phyloP scores from a whole-genome alignment of 2,329 filamentous ascomycete species.

The Aspergillus sp. region DNA sequence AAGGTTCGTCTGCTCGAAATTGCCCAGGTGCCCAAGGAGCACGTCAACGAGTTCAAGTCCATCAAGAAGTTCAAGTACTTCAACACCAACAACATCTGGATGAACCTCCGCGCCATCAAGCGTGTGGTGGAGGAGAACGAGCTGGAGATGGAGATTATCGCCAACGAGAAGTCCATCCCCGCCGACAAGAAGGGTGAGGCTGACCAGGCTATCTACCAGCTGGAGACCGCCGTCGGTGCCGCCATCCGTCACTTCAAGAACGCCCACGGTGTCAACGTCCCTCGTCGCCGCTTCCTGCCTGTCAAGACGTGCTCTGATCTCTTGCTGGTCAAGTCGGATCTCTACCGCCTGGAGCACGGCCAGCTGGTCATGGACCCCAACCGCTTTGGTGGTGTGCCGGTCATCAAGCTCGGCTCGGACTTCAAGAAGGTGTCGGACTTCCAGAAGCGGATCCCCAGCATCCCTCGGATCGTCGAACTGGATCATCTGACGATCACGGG shows the following conservation, averaged over 20 bases:
- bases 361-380: conserved; percentile 95
- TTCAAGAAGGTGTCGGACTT: conserved; percentile 98
- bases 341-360: conserved; percentile 98
- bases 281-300: conserved; percentile 94
- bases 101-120: conserved; percentile 97
- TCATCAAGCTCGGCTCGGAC: conserved; percentile 98
- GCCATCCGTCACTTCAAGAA: conserved; percentile 99
- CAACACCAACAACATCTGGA: conserved; percentile 99
- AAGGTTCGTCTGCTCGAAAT: conserved; percentile 96
- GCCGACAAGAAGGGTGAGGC: conserved; percentile 99
- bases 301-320: conserved; percentile 99
- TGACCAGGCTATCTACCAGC: conserved; percentile 94
- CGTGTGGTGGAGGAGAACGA: conserved; percentile 98
- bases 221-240: conserved; percentile 97
- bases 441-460: conserved; percentile 51
- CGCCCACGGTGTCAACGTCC: conserved; percentile 98
- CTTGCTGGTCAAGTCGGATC: conserved; percentile 99
- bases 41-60: conserved; percentile 99
- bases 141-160: conserved; percentile 99
- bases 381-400: conserved; percentile 91
- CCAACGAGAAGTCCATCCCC: conserved; percentile 97
- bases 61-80: conserved; percentile 99
- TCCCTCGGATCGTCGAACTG: conserved; percentile 50
- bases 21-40: conserved; percentile 98
- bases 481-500: conserved; percentile 93